These are phyloP conservation scores for Ananas comosus DNA, from an alignment of 176 grass and related monocot species.

Conservation along the genomic window DNA sequence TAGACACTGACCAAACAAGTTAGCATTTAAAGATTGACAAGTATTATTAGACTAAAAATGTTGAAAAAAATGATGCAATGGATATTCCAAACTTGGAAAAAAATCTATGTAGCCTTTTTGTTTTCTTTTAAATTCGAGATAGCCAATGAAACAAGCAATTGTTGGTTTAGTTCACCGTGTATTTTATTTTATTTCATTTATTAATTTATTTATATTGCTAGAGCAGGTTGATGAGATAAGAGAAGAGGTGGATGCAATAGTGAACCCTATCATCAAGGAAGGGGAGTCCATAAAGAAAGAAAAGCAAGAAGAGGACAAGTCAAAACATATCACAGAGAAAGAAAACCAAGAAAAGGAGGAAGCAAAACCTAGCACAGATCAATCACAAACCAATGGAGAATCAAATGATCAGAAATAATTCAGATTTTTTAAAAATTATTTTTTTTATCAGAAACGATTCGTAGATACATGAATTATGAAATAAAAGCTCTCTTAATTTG, in stretches of 20 bases:
- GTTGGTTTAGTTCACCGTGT: no score
- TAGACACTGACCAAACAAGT: no score
- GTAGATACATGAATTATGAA: background rate
- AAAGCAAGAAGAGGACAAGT: background rate
- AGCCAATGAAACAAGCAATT: no score
- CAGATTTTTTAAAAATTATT: no score
- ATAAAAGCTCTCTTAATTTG: background rate
- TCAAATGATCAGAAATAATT: slow-evolving; percentile 1
- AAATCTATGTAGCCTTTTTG: no score
- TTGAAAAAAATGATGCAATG: no score
- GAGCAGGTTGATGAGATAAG: slow-evolving; percentile 48
- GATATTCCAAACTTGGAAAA: no score
- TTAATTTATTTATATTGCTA: background rate
- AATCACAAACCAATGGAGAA: background rate
- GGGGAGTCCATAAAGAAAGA: slow-evolving; percentile 8
- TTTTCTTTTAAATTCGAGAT: no score
- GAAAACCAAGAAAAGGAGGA: background rate
- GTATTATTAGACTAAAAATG: no score
- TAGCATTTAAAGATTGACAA: no score
- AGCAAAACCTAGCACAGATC: background rate
- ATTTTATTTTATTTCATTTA: background rate
- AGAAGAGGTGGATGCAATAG: slow-evolving; percentile 38
- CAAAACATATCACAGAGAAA: background rate
- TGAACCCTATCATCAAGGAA: slow-evolving; percentile 36
- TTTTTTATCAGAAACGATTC: background rate